These are phyloP conservation scores for Rosa rugosa DNA, from an alignment of 306 rosid genomes.

Conservation along the genomic window DNA sequence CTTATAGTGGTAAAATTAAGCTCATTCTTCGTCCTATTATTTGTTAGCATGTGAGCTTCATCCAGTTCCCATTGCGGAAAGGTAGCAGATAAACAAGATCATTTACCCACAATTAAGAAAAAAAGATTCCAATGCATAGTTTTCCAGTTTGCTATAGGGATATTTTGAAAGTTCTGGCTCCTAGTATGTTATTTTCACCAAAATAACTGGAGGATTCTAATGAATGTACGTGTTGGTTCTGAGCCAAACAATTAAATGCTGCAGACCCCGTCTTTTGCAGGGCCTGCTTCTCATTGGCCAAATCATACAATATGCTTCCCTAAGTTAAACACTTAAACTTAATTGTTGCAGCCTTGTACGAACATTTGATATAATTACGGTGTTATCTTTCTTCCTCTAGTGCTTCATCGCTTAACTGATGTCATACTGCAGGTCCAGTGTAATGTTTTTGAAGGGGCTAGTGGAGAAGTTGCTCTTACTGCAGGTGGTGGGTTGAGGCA, in stretches of 20 bases:
- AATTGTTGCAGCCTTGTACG: constrained; percentile 7
- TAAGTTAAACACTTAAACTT: background rate
- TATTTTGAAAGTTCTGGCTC: constrained; percentile 11
- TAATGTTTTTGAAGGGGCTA: constrained; percentile 85
- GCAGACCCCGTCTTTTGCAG: constrained; percentile 4
- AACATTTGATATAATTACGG: constrained; percentile 16
- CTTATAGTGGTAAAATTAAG: constrained; percentile 20
- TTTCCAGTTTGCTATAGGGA: background rate
- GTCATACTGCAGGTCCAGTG: constrained; percentile 69
- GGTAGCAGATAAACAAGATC: background rate
- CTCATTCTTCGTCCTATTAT: background rate
- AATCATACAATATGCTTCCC: background rate
- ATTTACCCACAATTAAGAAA: background rate
- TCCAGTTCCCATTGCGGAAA: constrained; percentile 1
- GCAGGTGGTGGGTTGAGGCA: constrained; percentile 86
- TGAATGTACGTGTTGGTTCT: background rate
- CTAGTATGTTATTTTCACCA: constrained; percentile 8
- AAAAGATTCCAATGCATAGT: background rate
- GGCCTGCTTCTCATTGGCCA: background rate
- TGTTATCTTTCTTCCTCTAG: constrained; percentile 4
- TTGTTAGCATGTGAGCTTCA: background rate
- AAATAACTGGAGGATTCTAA: background rate
- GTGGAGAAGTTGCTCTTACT: constrained; percentile 81
- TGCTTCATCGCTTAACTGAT: constrained; percentile 19
- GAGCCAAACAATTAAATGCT: constrained; percentile 1